Evolutionary conservation across 2,329 filamentous ascomycete species (phyloP).

Genomic region (Bipolaris sorokiniana): DNA sequence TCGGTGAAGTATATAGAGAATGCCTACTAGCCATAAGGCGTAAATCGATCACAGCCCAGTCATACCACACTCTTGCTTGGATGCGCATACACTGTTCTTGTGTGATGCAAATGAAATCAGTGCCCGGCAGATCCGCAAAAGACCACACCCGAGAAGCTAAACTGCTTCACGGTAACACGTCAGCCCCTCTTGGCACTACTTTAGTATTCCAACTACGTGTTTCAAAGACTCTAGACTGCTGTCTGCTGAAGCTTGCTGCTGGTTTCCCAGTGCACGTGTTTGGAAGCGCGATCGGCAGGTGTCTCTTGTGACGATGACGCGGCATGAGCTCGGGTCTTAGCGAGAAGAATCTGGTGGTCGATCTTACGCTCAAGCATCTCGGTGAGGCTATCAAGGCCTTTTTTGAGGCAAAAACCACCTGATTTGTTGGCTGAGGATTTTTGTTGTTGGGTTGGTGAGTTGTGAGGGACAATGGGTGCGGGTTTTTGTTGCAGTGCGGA

Average conservation of each 20-base stretch:
- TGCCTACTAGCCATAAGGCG: no score
- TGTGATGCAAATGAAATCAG: no score
- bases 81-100: no score
- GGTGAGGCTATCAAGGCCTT: slow-evolving; percentile 14
- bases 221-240: neutral
- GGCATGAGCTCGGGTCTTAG: slow-evolving; percentile 20
- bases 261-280: neutral
- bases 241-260: neutral
- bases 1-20: no score
- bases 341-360: slow-evolving; percentile 21
- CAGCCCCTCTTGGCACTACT: neutral
- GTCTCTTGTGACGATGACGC: neutral
- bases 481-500: neutral
- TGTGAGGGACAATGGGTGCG: neutral
- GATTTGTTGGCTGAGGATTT: neutral
- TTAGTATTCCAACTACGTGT: neutral
- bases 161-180: neutral
- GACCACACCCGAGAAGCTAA: neutral
- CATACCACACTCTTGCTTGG: no score
- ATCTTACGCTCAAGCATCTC: slow-evolving; percentile 17
- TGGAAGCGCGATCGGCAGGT: neutral
- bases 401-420: slow-evolving; percentile 5
- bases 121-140: no score
- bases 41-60: no score
- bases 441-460: neutral